Base-by-base conservation (phyloP, 306 rosid genomes). In the Lagenaria siceraria region DNA sequence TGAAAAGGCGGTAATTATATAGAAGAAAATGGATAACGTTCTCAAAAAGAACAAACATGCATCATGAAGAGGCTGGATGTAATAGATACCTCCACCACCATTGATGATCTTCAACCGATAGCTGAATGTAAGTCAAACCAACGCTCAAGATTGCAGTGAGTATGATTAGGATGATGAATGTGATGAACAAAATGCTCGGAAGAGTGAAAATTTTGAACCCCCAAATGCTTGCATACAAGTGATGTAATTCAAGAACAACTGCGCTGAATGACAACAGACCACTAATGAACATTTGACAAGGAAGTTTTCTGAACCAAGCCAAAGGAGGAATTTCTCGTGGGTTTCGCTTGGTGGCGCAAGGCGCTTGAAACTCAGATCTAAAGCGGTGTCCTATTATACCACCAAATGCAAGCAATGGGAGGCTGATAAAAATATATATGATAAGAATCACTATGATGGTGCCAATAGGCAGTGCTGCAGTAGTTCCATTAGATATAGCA, bases 81-180 rank as follows among this genome's bases (percentile, higher is more conserved):
- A 66, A 27, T 66, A 40, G 33, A 78, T 86, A 92, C 96, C 96
- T 88, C 96, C 97, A 92, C 97, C 97, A 92, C 97, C 97, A 92
- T 72, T 88, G 90, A 81, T 93, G 97, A 78, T 91, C 94, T 87
- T 92, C 97, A n/a, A 51, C 89, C 43, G 97, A 87, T 56, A 92
- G 89, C 78, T 92, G 96, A 88, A 92, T 84, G 80, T 88, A 90
- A 31, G 92, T 90, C 89, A 92, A 86, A 59, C 91, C 86, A 65
- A 88, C 76, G 72, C 86, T 92, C 79, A 90, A 79, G 25, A 87
- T 87, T 59, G 91, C 84, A 75, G 86, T 83, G 60, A 88, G 83
- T 56, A 87, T 21, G 40, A 87, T 4, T 49, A 79, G 84, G 63
- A 89, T 84, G 80, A 87, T 55, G 49, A 92, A 85, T 22, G 93